Conservation (phyloP, 768 basidiomycete genomes). For the Filobasidium floriforme region DNA sequence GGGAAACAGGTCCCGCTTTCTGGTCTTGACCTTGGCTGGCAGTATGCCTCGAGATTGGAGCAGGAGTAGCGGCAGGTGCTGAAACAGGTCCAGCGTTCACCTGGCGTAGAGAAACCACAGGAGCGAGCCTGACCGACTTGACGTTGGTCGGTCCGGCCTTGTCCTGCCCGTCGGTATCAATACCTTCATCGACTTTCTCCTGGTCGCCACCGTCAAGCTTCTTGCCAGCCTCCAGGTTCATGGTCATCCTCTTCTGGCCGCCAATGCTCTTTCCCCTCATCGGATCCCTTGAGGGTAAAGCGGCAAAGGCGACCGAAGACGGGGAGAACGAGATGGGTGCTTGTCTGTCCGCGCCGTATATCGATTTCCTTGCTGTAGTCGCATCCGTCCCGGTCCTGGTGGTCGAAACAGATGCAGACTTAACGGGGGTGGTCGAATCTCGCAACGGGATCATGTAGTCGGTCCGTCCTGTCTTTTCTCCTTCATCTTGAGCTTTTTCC, state of each 20-base stretch:
- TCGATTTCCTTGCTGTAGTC: not conserved
- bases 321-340: conserved; percentile 15
- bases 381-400: too few species aligned
- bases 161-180: too few species aligned
- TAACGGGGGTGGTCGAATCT: too few species aligned
- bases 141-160: too few species aligned
- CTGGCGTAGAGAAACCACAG: too few species aligned
- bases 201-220: not conserved
- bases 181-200: not conserved
- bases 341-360: not conserved
- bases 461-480: too few species aligned
- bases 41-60: not conserved
- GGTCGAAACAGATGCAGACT: too few species aligned
- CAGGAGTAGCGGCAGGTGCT: not conserved
- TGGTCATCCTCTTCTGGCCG: conserved; percentile 12
- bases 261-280: conserved; percentile 19
- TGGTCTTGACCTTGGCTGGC: not conserved
- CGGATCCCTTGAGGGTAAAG: conserved; percentile 17
- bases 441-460: too few species aligned
- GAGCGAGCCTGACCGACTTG: too few species aligned
- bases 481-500: too few species aligned
- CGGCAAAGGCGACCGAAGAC: conserved; percentile 17
- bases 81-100: not conserved
- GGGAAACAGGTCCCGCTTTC: not conserved
- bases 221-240: not conserved